Base-by-base conservation (phyloP, 768 basidiomycete genomes). In the Auricularia cornea region DNA sequence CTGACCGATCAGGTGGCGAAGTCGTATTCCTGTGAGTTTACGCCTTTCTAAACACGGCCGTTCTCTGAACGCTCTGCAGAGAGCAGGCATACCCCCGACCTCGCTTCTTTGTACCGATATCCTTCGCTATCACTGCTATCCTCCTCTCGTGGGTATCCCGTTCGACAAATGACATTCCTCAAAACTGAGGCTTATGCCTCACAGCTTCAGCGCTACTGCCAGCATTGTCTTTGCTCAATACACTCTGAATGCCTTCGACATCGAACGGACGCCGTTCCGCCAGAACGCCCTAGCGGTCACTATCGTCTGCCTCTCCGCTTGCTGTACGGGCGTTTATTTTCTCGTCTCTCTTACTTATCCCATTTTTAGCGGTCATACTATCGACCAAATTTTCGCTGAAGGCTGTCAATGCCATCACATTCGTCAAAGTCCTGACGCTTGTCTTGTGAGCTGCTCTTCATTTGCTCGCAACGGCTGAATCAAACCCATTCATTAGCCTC, bases 11-110 rank as follows among this genome's bases (percentile, higher is more conserved):
- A 16, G 54, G 54, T 26, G 54, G 54, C 28, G 54, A 57, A 57
- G 54, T 57, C 54, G 54, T 57, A 10, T 57, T 29, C 28, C 30
- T 57, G 54, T 57, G 28, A 6, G 54, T 30, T 4, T 1, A 5
- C 6, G 18, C 26, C 28, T 57, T 30, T 44, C 26, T 60, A n/a
- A 23, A 12, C 26, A 10, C 4, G 54, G 12, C n/a, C 44, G 62
- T 10, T 16, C n/a, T 20, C 10, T 31, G 12, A 59, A 59, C 64
- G 2, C 51, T 63, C 5, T 64, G 31, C 38, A 16, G 44, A 38
- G 57, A 74, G 75, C 73, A 78, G 60, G 79, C 79, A 2, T 81
- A 78, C 65, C 78, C 77, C 12, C 70, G 73, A 60, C 79, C 80
- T 1, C 74, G 69, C 44, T 78, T 76, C 66, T 72, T 81, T 41